Evolutionary conservation across 2,329 filamentous ascomycete species (phyloP).

Genomic region (Penicillium sp.): DNA sequence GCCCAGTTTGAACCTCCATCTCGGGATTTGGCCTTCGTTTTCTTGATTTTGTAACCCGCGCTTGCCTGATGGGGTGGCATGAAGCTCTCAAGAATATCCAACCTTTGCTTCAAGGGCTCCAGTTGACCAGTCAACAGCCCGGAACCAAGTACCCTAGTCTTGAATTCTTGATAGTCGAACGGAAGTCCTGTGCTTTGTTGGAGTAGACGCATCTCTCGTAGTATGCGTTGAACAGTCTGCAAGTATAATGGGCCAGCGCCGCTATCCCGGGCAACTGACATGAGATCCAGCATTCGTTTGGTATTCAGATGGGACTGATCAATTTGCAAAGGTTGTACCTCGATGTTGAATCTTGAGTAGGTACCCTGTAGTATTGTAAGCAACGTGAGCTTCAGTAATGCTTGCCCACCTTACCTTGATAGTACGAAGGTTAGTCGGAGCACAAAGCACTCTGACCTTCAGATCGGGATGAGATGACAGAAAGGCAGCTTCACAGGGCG

Average conservation of each 20-base stretch:
- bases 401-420: not conserved
- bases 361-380: constrained; percentile 10
- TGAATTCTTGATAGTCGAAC: constrained; percentile 46
- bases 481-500: constrained; percentile 52
- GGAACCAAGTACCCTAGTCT: constrained; percentile 38
- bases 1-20: not conserved
- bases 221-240: constrained; percentile 26
- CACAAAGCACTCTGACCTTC: constrained; percentile 48
- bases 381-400: not conserved
- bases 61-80: constrained; percentile 29
- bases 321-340: constrained; percentile 1
- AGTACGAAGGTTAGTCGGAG: constrained; percentile 32
- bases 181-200: constrained; percentile 23
- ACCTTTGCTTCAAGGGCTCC: constrained; percentile 52
- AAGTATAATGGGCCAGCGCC: not conserved
- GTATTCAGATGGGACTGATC: constrained; percentile 1
- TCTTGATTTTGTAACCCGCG: not conserved
- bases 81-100: constrained; percentile 61
- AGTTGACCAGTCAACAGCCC: constrained; percentile 41
- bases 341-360: constrained; percentile 36
- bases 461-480: constrained; percentile 43
- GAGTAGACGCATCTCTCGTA: constrained; percentile 46
- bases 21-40: not conserved
- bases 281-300: constrained; percentile 3
- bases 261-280: not conserved